Percentiles rank a stretch among this genome's conserved stretches.
These are phyloP conservation scores for Apiospora sp. DNA, from an alignment of 2,329 filamentous ascomycete genomes.

Conservation along the genomic window DNA sequence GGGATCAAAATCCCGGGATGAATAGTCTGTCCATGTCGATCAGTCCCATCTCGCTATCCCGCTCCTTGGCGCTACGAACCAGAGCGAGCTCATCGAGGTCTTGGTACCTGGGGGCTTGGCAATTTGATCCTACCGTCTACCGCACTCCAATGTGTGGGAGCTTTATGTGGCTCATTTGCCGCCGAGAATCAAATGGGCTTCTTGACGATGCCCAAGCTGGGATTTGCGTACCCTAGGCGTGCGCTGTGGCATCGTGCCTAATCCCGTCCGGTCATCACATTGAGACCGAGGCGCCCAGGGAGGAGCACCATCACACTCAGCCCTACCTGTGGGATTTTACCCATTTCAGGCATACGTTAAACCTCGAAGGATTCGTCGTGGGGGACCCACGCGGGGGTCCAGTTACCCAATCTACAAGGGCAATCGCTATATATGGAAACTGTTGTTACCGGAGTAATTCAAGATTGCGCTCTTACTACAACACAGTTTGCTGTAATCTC, in stretches of 20 bases:
- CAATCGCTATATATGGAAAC: constrained; percentile 6
- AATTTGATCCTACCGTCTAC: neutral
- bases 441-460: neutral
- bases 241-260: neutral
- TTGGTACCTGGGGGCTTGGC: neutral
- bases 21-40: neutral
- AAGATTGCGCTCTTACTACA: neutral
- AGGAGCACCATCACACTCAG: constrained; percentile 4
- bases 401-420: neutral
- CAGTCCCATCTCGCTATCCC: neutral
- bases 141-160: neutral
- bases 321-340: constrained; percentile 17
- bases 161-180: neutral
- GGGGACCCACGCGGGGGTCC: neutral
- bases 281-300: neutral
- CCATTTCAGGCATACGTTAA: neutral
- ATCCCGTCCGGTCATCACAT: neutral
- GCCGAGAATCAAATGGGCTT: neutral
- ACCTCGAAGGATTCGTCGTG: neutral
- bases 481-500: neutral
- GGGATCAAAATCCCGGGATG: neutral
- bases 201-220: neutral
- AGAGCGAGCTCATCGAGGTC: neutral
- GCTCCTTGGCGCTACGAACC: neutral
- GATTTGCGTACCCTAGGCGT: neutral